A percentile compares a stretch with the other conserved stretches of the same genome.
Evolutionary conservation across 306 rosid species (phyloP).

Genomic region (Oemleria cerasiformis): DNA sequence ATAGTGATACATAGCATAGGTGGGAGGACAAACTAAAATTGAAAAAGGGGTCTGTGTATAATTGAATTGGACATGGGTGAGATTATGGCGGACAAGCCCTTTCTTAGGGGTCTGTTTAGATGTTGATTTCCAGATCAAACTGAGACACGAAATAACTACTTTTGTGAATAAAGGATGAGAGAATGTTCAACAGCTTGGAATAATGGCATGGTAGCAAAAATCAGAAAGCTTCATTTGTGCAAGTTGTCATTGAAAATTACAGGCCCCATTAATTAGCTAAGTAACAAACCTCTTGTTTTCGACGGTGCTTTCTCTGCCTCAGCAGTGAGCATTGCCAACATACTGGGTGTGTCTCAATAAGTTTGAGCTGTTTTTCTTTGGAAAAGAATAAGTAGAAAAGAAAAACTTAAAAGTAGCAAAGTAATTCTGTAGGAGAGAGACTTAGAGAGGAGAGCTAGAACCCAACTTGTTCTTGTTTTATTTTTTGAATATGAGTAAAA

Average conservation of each 20-base stretch:
- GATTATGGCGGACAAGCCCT: slow-evolving; percentile 32
- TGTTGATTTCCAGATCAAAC: slow-evolving; percentile 38
- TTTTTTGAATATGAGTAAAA: no score
- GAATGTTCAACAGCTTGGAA: slow-evolving; percentile 27
- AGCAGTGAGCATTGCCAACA: no score
- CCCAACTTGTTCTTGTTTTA: no score
- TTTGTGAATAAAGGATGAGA: slow-evolving; percentile 2
- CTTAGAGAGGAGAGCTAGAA: no score
- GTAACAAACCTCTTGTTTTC: background rate
- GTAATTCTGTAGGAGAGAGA: no score
- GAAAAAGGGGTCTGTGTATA: background rate
- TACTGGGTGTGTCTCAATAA: no score
- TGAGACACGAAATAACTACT: slow-evolving; percentile 27
- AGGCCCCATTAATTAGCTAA: background rate
- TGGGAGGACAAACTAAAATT: slow-evolving; percentile 17
- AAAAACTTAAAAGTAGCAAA: no score
- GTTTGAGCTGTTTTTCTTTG: no score
- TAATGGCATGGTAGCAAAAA: slow-evolving; percentile 10
- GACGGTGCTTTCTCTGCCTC: background rate
- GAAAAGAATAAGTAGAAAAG: no score
- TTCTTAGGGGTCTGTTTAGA: slow-evolving; percentile 26
- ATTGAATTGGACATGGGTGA: slow-evolving; percentile 33
- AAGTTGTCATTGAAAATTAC: slow-evolving; percentile 6
- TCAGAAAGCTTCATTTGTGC: slow-evolving; percentile 16
- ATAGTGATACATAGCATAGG: background rate